Conservation (phyloP, 2,329 filamentous ascomycete genomes). For the Aspergillus fijiensis region DNA sequence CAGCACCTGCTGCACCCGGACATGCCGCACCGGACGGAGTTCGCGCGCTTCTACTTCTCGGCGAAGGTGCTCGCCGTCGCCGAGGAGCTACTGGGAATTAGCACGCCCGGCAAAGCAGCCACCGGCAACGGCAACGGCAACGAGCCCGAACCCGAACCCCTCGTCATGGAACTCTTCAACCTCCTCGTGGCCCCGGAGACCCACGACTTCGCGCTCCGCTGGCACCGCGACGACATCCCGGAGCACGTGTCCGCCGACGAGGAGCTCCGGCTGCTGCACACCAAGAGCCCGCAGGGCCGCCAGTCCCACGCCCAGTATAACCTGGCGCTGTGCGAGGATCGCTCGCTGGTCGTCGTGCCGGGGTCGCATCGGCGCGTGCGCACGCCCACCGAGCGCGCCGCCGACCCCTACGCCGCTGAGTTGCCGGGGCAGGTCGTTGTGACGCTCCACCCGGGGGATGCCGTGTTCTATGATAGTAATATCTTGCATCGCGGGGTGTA, state of each 20-base stretch:
- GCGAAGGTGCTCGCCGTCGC: constrained; percentile 62
- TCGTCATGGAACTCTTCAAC: constrained; percentile 88
- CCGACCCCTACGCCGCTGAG: constrained; percentile 61
- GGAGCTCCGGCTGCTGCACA: constrained; percentile 61
- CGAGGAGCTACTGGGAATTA: constrained; percentile 57
- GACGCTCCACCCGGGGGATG: constrained; percentile 68
- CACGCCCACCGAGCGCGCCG: constrained; percentile 67
- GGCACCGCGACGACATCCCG: constrained; percentile 83
- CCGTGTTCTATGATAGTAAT: constrained; percentile 88
- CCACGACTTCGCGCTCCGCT: constrained; percentile 69
- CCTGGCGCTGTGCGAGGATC: constrained; percentile 73
- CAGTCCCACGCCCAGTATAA: constrained; percentile 86
- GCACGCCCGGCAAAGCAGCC: too few relatives aligned
- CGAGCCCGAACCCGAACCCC: constrained; percentile 45
- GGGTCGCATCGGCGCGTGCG: constrained; percentile 71
- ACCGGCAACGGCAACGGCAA: too few relatives aligned
- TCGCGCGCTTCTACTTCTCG: constrained; percentile 71
- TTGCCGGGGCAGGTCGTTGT: constrained; percentile 68
- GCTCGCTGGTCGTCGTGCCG: constrained; percentile 72
- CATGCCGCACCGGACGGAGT: constrained; percentile 61
- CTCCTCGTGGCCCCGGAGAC: constrained; percentile 72
- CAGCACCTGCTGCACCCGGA: constrained; percentile 79
- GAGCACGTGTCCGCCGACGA: constrained; percentile 64
- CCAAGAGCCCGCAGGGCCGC: constrained; percentile 43
- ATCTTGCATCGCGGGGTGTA: constrained; percentile 60